Percentiles rank a stretch among this genome's conserved stretches.
Evolutionary conservation across 345 rosid species (phyloP).

Genomic region (Excoecaria agallocha): DNA sequence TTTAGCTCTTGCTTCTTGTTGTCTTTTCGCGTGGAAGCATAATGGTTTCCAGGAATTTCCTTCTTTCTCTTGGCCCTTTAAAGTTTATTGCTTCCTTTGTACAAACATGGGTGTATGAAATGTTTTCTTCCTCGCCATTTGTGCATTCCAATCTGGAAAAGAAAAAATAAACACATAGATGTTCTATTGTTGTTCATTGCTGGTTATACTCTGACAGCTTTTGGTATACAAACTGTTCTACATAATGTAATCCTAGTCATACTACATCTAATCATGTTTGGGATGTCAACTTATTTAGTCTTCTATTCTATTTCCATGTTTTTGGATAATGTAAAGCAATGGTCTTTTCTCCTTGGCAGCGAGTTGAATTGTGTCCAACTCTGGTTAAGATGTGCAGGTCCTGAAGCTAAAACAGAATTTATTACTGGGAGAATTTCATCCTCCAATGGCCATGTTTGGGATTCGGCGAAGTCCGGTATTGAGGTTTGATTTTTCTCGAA

Average conservation of each 20-base stretch:
- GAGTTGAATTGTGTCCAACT: neutral
- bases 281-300: neutral
- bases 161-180: neutral
- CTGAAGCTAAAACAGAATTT: conserved; percentile 13
- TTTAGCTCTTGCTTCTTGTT: neutral
- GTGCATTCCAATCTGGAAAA: no score
- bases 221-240: neutral
- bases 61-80: neutral
- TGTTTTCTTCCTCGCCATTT: neutral
- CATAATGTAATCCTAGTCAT: neutral
- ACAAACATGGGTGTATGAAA: neutral
- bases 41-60: neutral
- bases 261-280: neutral
- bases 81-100: neutral
- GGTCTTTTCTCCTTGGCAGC: neutral
- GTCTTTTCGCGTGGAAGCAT: neutral
- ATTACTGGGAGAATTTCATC: conserved; percentile 1
- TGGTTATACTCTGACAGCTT: neutral
- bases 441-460: conserved; percentile 12
- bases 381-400: conserved; percentile 18
- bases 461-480: conserved; percentile 15
- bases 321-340: neutral
- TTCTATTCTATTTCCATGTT: neutral
- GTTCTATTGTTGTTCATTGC: neutral
- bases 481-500: conserved; percentile 22